Percentiles rank a stretch among this genome's conserved stretches.
Conservation (phyloP, 768 basidiomycete genomes). For the Floccularia luteovirens region DNA sequence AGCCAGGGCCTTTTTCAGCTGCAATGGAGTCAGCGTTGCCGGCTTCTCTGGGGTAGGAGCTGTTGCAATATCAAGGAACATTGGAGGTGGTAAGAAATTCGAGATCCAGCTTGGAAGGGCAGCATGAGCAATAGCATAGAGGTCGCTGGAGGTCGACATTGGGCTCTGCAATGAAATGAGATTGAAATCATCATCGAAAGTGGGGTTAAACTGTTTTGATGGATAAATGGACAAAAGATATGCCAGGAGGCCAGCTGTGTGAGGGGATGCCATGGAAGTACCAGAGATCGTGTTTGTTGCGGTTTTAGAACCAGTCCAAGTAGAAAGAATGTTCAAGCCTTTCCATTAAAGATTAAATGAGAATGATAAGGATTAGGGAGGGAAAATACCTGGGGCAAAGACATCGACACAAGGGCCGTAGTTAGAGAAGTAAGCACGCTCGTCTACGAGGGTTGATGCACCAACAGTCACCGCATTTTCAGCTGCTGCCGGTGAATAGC, state of each 20-base stretch:
- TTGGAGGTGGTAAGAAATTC: slow-evolving; percentile 47
- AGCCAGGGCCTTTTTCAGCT: slow-evolving; percentile 73
- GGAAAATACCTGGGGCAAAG: slow-evolving; percentile 67
- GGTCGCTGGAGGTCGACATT: slow-evolving; percentile 24
- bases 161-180: slow-evolving; percentile 22
- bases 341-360: too few relatives aligned
- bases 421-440: slow-evolving; percentile 92
- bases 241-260: slow-evolving; percentile 82
- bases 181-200: slow-evolving; percentile 26
- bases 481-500: slow-evolving; percentile 87
- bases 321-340: slow-evolving; percentile 85
- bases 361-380: too few relatives aligned
- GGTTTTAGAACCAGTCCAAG: slow-evolving; percentile 58
- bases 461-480: slow-evolving; percentile 92
- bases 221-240: slow-evolving; percentile 91
- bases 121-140: slow-evolving; percentile 47
- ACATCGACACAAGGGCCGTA: slow-evolving; percentile 85
- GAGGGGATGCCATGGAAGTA: slow-evolving; percentile 94
- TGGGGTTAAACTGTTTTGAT: slow-evolving; percentile 51
- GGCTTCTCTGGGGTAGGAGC: slow-evolving; percentile 35
- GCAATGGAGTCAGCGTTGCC: slow-evolving; percentile 48
- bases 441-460: slow-evolving; percentile 76
- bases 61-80: slow-evolving; percentile 30
- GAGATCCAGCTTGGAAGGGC: slow-evolving; percentile 53
- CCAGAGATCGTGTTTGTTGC: slow-evolving; percentile 79